Percentiles rank a stretch among this genome's conserved stretches.
Conservation (phyloP, 2,329 filamentous ascomycete species). For the Thyridium curvatum region DNA sequence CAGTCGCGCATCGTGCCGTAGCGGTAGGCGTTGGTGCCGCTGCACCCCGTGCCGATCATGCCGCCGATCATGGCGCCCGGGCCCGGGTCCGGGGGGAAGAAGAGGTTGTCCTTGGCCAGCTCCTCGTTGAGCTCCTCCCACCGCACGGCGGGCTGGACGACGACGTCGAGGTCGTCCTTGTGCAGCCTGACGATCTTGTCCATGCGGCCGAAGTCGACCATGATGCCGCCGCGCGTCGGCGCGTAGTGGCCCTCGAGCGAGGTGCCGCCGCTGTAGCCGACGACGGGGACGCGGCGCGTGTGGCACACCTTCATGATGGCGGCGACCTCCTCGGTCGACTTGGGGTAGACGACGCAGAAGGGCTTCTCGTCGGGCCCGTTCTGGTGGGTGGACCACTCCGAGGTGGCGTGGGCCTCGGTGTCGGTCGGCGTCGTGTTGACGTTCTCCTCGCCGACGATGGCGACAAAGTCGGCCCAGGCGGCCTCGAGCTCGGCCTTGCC, state of each 20-base stretch:
- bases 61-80: slow-evolving; percentile 90
- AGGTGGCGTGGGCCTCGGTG: slow-evolving; percentile 50
- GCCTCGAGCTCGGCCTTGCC: slow-evolving; percentile 60
- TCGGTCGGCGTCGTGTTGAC: slow-evolving; percentile 55
- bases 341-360: slow-evolving; percentile 71
- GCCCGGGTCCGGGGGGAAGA: slow-evolving; percentile 89
- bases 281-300: slow-evolving; percentile 72
- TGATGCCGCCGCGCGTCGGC: slow-evolving; percentile 75
- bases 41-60: slow-evolving; percentile 69
- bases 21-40: slow-evolving; percentile 82
- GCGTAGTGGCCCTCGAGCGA: slow-evolving; percentile 86
- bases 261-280: slow-evolving; percentile 81
- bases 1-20: slow-evolving; percentile 95
- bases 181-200: slow-evolving; percentile 72
- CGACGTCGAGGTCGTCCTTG: slow-evolving; percentile 69
- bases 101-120: slow-evolving; percentile 66
- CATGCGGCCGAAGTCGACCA: slow-evolving; percentile 79
- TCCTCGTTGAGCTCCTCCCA: slow-evolving; percentile 84
- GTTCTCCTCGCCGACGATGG: slow-evolving; percentile 57
- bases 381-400: slow-evolving; percentile 57
- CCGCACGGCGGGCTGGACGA: slow-evolving; percentile 75
- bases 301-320: slow-evolving; percentile 86
- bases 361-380: slow-evolving; percentile 41
- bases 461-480: slow-evolving; percentile 63
- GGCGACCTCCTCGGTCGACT: slow-evolving; percentile 76